Evolutionary conservation across 2,329 filamentous ascomycete genomes (phyloP).

Genomic region (Akanthomyces muscarius): DNA sequence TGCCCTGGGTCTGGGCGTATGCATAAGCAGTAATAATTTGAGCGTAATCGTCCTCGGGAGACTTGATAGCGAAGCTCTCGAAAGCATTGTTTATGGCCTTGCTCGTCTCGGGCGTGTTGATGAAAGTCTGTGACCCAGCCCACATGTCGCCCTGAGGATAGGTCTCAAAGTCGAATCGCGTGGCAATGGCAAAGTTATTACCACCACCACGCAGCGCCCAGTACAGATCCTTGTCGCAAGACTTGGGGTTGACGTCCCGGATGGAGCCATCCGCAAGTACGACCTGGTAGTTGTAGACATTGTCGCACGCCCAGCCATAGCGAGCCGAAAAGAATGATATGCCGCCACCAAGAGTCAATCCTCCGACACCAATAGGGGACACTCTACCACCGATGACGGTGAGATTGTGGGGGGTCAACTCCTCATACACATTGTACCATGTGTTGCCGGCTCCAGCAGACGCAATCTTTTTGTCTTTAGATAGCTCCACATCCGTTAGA

Average conservation of each 20-base stretch:
- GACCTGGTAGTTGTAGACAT: conserved; percentile 27
- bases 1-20: conserved; percentile 20
- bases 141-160: conserved; percentile 35
- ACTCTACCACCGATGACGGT: conserved; percentile 25
- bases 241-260: conserved; percentile 36
- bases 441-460: conserved; percentile 22
- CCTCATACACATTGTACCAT: conserved; percentile 23
- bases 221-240: conserved; percentile 47
- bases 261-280: conserved; percentile 43
- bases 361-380: conserved; percentile 24
- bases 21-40: conserved; percentile 24
- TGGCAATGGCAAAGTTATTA: conserved; percentile 54
- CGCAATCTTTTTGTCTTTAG: conserved; percentile 18
- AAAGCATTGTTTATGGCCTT: conserved; percentile 23
- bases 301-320: conserved; percentile 25
- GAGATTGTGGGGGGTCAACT: conserved; percentile 20
- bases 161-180: conserved; percentile 42
- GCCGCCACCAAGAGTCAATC: conserved; percentile 26
- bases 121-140: conserved; percentile 33
- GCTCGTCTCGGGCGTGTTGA: conserved; percentile 25
- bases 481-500: conserved; percentile 24
- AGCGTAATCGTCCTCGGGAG: conserved; percentile 22
- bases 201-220: conserved; percentile 55
- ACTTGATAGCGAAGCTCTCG: conserved; percentile 21
- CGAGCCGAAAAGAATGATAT: conserved; percentile 23